These are phyloP conservation scores for Boletus sp. DNA, from an alignment of 768 basidiomycete genomes.

Conservation along the genomic window DNA sequence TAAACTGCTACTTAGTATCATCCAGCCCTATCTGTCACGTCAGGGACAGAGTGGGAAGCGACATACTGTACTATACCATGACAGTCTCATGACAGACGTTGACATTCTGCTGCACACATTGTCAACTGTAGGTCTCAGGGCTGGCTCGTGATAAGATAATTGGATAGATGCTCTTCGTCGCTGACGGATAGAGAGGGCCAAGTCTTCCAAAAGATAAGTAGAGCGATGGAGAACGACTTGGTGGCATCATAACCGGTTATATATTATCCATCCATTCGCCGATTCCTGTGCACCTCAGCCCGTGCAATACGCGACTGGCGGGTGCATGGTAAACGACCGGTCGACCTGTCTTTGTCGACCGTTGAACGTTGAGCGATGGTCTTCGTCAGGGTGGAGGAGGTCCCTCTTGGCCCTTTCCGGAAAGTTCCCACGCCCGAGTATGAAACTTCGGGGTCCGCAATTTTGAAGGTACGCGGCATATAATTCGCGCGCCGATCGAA, in stretches of 20 bases:
- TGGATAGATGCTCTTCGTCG: neutral
- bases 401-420: too few relatives aligned
- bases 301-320: neutral
- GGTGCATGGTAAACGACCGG: neutral
- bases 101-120: neutral
- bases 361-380: neutral
- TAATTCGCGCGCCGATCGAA: neutral
- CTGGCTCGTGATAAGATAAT: neutral
- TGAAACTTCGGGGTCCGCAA: too few relatives aligned
- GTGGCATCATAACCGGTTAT: neutral
- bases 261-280: neutral
- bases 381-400: neutral
- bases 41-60: neutral
- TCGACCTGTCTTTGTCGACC: neutral
- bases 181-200: neutral
- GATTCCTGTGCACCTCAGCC: neutral
- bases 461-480: too few relatives aligned
- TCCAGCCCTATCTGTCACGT: neutral
- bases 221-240: neutral
- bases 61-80: neutral
- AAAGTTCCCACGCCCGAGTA: neutral
- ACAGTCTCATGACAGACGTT: neutral
- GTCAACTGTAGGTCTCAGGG: neutral
- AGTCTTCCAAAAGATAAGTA: neutral
- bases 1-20: too few relatives aligned